phyloP scores from a whole-genome alignment of 1,139 yeast genomes.

The Trichomonascaceae sp. region DNA sequence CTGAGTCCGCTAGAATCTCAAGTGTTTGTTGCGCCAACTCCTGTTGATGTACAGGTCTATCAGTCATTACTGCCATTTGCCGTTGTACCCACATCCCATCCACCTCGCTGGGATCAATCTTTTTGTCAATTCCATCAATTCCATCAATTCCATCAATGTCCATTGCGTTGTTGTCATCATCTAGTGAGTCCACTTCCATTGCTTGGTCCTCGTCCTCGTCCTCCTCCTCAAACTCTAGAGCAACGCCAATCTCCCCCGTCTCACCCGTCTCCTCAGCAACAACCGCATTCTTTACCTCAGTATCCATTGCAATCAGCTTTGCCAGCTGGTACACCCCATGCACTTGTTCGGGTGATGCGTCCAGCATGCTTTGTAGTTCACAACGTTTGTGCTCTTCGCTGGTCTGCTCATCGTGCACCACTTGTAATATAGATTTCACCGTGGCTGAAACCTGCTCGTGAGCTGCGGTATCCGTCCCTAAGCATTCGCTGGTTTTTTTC shows the following conservation, averaged over 20 bases:
- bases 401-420: conserved; percentile 30
- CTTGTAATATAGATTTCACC: conserved; percentile 37
- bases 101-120: conserved; percentile 26
- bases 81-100: conserved; percentile 42
- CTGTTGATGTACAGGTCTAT: conserved; percentile 29
- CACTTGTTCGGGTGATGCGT: conserved; percentile 35
- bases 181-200: conserved; percentile 16
- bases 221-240: conserved; percentile 32
- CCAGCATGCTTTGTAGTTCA: no score
- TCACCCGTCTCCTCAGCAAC: conserved; percentile 25
- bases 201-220: conserved; percentile 27
- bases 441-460: conserved; percentile 57
- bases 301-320: conserved; percentile 45
- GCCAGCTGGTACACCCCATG: conserved; percentile 40
- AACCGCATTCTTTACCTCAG: conserved; percentile 21
- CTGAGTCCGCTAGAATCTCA: conserved; percentile 24
- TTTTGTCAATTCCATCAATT: conserved; percentile 6
- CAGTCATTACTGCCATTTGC: conserved; percentile 25
- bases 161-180: conserved; percentile 14
- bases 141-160: conserved; percentile 15
- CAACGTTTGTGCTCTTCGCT: conserved; percentile 39
- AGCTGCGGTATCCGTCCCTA: conserved; percentile 38
- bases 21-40: conserved; percentile 22
- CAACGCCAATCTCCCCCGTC: conserved; percentile 34
- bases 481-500: no score